Base-by-base conservation (phyloP, 2,329 filamentous ascomycete genomes). In the Fusarium sublunatum region DNA sequence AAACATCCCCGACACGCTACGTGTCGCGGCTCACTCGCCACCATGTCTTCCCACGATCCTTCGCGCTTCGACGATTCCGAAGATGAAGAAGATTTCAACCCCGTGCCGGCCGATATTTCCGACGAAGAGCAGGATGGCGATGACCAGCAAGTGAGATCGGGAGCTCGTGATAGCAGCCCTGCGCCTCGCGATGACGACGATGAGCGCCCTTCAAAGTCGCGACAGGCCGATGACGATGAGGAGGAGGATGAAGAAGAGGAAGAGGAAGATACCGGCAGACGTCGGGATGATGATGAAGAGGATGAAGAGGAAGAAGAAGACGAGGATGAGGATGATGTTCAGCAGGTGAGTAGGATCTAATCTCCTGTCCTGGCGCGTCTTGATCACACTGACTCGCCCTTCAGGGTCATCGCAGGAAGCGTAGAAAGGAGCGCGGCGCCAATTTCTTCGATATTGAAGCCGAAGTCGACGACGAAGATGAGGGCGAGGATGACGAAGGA, bases 401-500 rank as follows among this genome's bases (percentile, higher is more conserved):
- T 38, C 55, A 87, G 85, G 80, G 83, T 55, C 85, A 92, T 72
- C 91, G 91, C 53, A 86, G 90, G 70, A 98, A 98, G 78, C 91
- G 93, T 55, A 89, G 88, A 75, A 87, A 87, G 75, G 88, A 91
- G 65, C 85, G 86, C 65, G 87, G 92, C 64, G 91, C 92, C 70
- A 89, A 90, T 72, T 97, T 97, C 86, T 88, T 99, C 79, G 95
- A 99, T 87, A 92, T 94, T 72, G 95, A 99, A 83, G 95, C 95
- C 75, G 95, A 97, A 79, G 95, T 99, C 69, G 95, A 98, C 73
- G 95, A 96, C 64, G 93, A 96, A 70, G 93, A 97, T 70, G 91
- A 92, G 67, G 89, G 86, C 67, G 91, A 91, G 61, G 92, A 96
- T 65, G 92, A 96, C 47, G 94, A 97, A 69, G 92, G 96, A 69